Conservation (phyloP, 164 flowering plant species). For the Nelumbo lutea region DNA sequence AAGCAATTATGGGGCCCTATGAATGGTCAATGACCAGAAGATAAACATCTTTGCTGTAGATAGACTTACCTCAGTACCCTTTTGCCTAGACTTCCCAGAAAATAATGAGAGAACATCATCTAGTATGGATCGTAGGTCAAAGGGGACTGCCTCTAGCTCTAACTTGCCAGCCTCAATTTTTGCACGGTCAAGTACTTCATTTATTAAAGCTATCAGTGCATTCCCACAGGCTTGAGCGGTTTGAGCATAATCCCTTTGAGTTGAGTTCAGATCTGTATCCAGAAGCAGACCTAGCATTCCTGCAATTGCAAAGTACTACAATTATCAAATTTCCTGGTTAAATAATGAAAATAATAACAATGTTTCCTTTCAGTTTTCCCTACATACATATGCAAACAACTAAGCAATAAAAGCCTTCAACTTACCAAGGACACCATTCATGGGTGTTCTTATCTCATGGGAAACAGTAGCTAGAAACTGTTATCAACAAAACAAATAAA, state of each 20-base stretch:
- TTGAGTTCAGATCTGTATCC: slow-evolving; percentile 69
- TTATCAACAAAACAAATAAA: slow-evolving; percentile 13
- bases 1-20: neutral
- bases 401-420: neutral
- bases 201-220: slow-evolving; percentile 76
- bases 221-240: slow-evolving; percentile 92
- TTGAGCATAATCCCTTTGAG: slow-evolving; percentile 77
- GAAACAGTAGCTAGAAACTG: slow-evolving; percentile 98
- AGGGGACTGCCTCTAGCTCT: slow-evolving; percentile 78
- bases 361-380: neutral
- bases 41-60: neutral
- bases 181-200: slow-evolving; percentile 92
- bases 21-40: neutral
- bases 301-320: slow-evolving; percentile 20
- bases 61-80: slow-evolving; percentile 70
- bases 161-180: slow-evolving; percentile 93
- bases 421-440: slow-evolving; percentile 96
- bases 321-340: neutral
- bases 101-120: slow-evolving; percentile 90
- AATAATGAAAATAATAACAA: no score
- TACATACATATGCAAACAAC: neutral
- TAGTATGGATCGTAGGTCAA: slow-evolving; percentile 61
- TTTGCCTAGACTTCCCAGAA: slow-evolving; percentile 76
- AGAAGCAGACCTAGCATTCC: slow-evolving; percentile 89
- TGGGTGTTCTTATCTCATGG: slow-evolving; percentile 95